phyloP scores from a whole-genome alignment of 2,329 filamentous ascomycete species.

The Colletotrichum euphorbiae region DNA sequence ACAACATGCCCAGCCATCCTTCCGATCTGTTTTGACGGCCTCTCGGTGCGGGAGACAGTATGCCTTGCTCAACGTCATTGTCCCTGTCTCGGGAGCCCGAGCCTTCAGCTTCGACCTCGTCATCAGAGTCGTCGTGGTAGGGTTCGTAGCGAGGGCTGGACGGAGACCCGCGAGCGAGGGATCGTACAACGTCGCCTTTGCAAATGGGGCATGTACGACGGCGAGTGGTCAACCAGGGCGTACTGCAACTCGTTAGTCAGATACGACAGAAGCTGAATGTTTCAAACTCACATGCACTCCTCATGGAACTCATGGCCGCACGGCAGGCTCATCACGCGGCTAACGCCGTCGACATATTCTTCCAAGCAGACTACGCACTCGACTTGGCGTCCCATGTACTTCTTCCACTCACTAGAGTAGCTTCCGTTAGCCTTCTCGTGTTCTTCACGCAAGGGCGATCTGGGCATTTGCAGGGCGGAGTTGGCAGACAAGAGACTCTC shows the following conservation, averaged over 20 bases:
- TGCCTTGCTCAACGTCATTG: conserved; percentile 59
- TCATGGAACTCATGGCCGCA: conserved; percentile 98
- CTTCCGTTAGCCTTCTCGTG: conserved; percentile 61
- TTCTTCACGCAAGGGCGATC: conserved; percentile 50
- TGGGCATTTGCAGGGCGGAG: conserved; percentile 54
- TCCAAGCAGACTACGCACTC: conserved; percentile 98
- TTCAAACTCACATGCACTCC: conserved; percentile 90
- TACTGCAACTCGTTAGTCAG: conserved; percentile 65
- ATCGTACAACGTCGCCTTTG: conserved; percentile 93
- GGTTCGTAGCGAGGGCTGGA: conserved; percentile 65
- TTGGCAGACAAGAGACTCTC: conserved; percentile 59
- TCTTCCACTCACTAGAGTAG: conserved; percentile 69
- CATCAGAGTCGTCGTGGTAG: conserved; percentile 65
- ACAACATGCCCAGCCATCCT: conserved; percentile 55
- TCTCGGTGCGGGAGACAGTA: conserved; percentile 44
- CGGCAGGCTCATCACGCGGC: conserved; percentile 94
- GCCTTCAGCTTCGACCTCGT: conserved; percentile 54
- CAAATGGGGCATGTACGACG: conserved; percentile 98
- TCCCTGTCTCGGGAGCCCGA: conserved; percentile 47
- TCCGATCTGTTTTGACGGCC: conserved; percentile 45
- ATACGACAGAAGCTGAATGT: background rate
- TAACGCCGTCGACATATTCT: conserved; percentile 95
- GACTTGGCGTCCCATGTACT: conserved; percentile 75
- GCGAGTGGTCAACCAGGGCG: conserved; percentile 94
- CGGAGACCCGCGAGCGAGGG: conserved; percentile 66